Percentiles rank a stretch among this genome's conserved stretches.
Evolutionary conservation across 257 asterid species (phyloP).

Genomic region (Thymus quinquecostatus): DNA sequence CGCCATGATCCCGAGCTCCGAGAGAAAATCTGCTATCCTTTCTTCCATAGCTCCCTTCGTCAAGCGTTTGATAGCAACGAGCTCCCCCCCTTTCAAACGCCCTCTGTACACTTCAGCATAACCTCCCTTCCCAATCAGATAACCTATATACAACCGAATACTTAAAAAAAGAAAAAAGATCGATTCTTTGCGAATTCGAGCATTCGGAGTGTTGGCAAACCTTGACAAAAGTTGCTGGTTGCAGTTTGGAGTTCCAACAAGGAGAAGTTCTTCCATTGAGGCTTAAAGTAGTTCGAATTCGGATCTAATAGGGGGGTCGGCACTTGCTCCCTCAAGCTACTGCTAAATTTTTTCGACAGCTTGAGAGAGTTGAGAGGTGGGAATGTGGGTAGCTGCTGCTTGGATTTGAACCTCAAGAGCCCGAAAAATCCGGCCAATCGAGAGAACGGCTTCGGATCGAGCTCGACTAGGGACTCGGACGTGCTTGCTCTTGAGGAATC

Average conservation of each 20-base stretch:
- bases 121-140: slow-evolving; percentile 90
- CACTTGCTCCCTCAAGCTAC: slow-evolving; percentile 65
- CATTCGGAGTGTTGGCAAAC: slow-evolving; percentile 35
- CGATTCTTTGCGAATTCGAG: background rate
- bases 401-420: slow-evolving; percentile 60
- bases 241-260: slow-evolving; percentile 76
- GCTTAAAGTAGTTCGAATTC: slow-evolving; percentile 69
- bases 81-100: slow-evolving; percentile 64
- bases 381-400: slow-evolving; percentile 49
- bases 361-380: slow-evolving; percentile 48
- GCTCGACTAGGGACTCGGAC: slow-evolving; percentile 51
- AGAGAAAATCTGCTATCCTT: slow-evolving; percentile 69
- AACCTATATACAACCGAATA: slow-evolving; percentile 39
- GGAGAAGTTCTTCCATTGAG: slow-evolving; percentile 82
- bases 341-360: slow-evolving; percentile 62
- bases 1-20: slow-evolving; percentile 97
- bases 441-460: slow-evolving; percentile 50
- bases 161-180: background rate
- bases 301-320: slow-evolving; percentile 47
- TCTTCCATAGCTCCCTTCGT: slow-evolving; percentile 67
- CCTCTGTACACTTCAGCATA: slow-evolving; percentile 94
- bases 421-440: slow-evolving; percentile 55
- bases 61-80: slow-evolving; percentile 81
- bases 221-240: slow-evolving; percentile 72
- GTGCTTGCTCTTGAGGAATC: slow-evolving; percentile 80